Percentiles rank a stretch among this genome's conserved stretches.
phyloP scores from a whole-genome alignment of 495 filamentous ascomycete species.

The Talaromyces proteolyticus region DNA sequence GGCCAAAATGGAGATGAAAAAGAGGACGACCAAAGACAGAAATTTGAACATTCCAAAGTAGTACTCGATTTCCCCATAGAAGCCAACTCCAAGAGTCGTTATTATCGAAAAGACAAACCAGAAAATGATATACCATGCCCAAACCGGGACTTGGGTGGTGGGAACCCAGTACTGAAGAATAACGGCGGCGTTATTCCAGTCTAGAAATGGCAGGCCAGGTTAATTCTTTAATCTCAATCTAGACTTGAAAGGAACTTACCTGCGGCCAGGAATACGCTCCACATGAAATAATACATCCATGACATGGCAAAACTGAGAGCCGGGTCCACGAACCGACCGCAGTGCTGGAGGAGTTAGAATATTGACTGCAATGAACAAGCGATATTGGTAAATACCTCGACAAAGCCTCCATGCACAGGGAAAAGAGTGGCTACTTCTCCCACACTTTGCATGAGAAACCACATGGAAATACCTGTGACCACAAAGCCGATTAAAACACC shows the following conservation, averaged over 20 bases:
- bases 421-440: not conserved
- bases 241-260: not conserved
- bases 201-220: not conserved
- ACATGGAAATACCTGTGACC: not conserved
- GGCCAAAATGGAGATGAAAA: slow-evolving; percentile 1
- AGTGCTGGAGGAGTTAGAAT: not conserved
- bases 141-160: not conserved
- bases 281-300: not conserved
- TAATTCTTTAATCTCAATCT: not conserved
- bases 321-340: not conserved
- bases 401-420: not conserved
- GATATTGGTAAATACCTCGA: not conserved
- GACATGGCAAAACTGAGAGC: not conserved
- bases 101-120: not conserved
- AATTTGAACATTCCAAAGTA: slow-evolving; percentile 1
- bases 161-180: not conserved
- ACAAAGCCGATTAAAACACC: not conserved
- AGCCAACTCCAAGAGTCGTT: not conserved
- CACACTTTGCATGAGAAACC: not conserved
- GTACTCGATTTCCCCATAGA: not conserved
- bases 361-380: not conserved
- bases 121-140: not conserved
- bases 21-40: not conserved
- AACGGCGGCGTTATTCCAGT: not conserved
- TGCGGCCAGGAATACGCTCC: not conserved